These are phyloP conservation scores for Dactylis glomerata DNA, from an alignment of 176 grass and related monocot genomes.

Conservation along the genomic window DNA sequence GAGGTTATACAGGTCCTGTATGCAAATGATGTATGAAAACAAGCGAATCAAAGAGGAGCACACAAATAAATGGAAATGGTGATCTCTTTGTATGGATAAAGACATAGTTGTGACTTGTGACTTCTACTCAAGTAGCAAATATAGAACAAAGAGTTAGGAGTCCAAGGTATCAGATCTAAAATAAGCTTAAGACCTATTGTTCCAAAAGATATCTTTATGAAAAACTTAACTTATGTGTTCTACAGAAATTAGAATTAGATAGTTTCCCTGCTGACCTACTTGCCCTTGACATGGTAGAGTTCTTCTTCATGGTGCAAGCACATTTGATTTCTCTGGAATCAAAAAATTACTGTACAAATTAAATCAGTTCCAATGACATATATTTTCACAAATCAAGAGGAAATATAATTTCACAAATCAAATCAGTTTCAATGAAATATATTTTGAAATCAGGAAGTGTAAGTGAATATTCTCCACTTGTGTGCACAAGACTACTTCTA, in stretches of 20 bases:
- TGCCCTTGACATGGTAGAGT: neutral
- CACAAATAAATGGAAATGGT: neutral
- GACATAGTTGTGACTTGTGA: neutral
- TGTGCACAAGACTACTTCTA: neutral
- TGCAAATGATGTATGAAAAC: neutral
- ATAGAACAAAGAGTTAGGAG: neutral
- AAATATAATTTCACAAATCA: too few relatives aligned
- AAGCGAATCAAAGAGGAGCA: neutral
- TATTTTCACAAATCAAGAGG: too few relatives aligned
- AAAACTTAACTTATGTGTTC: neutral
- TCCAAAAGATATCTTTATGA: neutral
- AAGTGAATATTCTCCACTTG: neutral
- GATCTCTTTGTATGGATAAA: neutral
- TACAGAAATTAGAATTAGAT: neutral
- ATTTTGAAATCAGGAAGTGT: neutral
- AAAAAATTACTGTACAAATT: neutral
- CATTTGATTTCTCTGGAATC: neutral
- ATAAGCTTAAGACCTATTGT: neutral
- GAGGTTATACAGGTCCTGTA: neutral
- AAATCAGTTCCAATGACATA: neutral
- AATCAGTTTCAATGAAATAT: too few relatives aligned
- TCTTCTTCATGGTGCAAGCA: neutral
- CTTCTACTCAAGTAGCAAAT: neutral
- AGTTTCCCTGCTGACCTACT: neutral
- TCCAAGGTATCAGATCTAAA: neutral